Conservation (phyloP, 1,139 yeast genomes). For the Hyphopichia khmerensis region DNA sequence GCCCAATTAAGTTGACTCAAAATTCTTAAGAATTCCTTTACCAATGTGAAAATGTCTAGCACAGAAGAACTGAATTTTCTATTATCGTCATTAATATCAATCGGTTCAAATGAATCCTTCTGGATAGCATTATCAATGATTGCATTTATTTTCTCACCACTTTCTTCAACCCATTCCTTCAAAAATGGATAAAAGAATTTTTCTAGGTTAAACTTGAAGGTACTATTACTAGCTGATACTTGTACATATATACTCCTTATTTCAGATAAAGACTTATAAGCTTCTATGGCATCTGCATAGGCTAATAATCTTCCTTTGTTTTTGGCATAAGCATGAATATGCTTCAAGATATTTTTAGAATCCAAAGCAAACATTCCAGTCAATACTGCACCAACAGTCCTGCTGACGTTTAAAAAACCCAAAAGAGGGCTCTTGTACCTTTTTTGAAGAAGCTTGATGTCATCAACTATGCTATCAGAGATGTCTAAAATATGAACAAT, state of each 20-base stretch:
- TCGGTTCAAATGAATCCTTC: constrained; percentile 55
- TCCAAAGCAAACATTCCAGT: constrained; percentile 66
- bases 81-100: constrained; percentile 42
- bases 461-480: constrained; percentile 53
- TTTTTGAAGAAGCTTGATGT: constrained; percentile 55
- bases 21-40: constrained; percentile 56
- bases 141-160: constrained; percentile 46
- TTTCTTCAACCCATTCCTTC: constrained; percentile 53
- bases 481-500: constrained; percentile 59
- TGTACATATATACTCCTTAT: constrained; percentile 55
- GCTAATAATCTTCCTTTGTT: constrained; percentile 41
- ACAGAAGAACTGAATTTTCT: constrained; percentile 54
- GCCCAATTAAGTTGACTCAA: constrained; percentile 62
- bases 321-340: constrained; percentile 47
- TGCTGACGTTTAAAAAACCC: constrained; percentile 56
- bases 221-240: constrained; percentile 33
- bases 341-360: constrained; percentile 57
- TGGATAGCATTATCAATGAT: constrained; percentile 57
- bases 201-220: constrained; percentile 60
- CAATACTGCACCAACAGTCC: constrained; percentile 54
- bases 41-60: constrained; percentile 62
- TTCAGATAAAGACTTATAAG: constrained; percentile 57
- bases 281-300: constrained; percentile 60
- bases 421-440: constrained; percentile 61
- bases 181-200: constrained; percentile 58